Conservation (phyloP, 345 rosid genomes). For the Raphanus raphanistrum region DNA sequence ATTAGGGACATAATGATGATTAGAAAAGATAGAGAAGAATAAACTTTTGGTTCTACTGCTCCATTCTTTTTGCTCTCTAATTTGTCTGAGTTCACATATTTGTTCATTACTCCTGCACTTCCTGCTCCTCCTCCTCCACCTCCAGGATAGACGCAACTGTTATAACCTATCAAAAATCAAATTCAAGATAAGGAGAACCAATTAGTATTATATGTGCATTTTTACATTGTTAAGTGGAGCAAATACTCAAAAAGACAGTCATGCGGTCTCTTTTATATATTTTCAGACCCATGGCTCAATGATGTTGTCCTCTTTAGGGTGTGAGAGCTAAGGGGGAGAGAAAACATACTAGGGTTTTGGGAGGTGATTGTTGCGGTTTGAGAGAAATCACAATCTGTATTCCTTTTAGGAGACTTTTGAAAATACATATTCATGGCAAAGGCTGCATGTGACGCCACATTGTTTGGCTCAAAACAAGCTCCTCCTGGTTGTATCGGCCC, state of each 20-base stretch:
- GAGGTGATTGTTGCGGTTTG: slow-evolving; percentile 68
- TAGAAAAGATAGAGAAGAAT: slow-evolving; percentile 22
- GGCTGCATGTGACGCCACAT: slow-evolving; percentile 70
- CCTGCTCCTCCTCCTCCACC: slow-evolving; percentile 40
- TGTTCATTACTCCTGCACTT: slow-evolving; percentile 36
- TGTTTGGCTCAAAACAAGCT: slow-evolving; percentile 77
- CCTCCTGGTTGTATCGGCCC: slow-evolving; percentile 78
- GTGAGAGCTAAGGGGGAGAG: not conserved
- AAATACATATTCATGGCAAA: slow-evolving; percentile 86
- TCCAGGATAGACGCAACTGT: slow-evolving; percentile 59
- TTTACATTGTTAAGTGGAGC: not conserved
- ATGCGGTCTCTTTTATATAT: not conserved
- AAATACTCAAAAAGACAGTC: not conserved
- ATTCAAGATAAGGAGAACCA: not conserved
- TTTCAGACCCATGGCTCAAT: not conserved
- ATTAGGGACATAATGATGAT: slow-evolving; percentile 14
- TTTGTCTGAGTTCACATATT: slow-evolving; percentile 36
- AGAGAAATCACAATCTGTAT: slow-evolving; percentile 73
- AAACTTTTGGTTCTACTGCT: slow-evolving; percentile 12
- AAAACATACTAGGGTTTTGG: slow-evolving; percentile 68
- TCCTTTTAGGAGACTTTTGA: slow-evolving; percentile 50
- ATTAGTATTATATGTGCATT: not conserved
- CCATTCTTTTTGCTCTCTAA: slow-evolving; percentile 25
- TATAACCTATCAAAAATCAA: slow-evolving; percentile 48
- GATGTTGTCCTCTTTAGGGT: not conserved